Evolutionary conservation across 371 early-diverging fungal species (phyloP).

Genomic region (Catenaria anguillulae): DNA sequence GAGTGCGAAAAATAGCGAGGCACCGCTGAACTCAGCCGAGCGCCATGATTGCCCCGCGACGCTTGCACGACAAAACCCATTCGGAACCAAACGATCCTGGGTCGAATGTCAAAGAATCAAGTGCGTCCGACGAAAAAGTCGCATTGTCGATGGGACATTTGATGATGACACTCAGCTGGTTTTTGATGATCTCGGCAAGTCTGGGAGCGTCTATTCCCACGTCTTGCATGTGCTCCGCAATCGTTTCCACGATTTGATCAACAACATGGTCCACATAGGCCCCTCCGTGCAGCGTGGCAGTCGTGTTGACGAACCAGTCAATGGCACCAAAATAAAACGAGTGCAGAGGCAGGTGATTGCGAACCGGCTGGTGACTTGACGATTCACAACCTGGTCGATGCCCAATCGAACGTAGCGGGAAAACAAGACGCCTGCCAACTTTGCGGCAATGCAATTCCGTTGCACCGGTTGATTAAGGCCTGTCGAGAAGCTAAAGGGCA

Average conservation of each 20-base stretch:
- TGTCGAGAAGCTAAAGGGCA: too few relatives aligned
- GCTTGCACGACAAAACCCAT: slow-evolving; percentile 62
- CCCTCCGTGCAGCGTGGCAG: slow-evolving; percentile 97
- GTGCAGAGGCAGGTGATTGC: too few relatives aligned
- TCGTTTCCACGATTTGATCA: slow-evolving; percentile 70
- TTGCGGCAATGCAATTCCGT: too few relatives aligned
- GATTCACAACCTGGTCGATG: too few relatives aligned
- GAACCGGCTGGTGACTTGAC: too few relatives aligned
- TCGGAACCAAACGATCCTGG: slow-evolving; percentile 78
- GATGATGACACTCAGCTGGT: slow-evolving; percentile 87
- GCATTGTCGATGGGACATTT: slow-evolving; percentile 98
- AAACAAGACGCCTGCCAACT: too few relatives aligned
- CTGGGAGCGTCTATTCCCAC: slow-evolving; percentile 60
- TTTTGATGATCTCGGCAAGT: slow-evolving; percentile 81
- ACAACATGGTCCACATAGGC: slow-evolving; percentile 84
- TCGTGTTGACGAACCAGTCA: slow-evolving; percentile 97
- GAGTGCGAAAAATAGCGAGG: slow-evolving; percentile 58
- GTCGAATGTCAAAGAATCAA: slow-evolving; percentile 92
- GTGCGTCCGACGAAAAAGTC: slow-evolving; percentile 98
- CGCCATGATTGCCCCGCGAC: slow-evolving; percentile 61
- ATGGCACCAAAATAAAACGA: too few relatives aligned
- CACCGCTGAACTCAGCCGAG: slow-evolving; percentile 81
- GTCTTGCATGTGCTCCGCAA: slow-evolving; percentile 61
- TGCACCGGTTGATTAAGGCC: too few relatives aligned
- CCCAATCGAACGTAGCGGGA: too few relatives aligned